phyloP scores from a whole-genome alignment of 2,329 filamentous ascomycete genomes.

The Thielaviopsis euricoi region DNA sequence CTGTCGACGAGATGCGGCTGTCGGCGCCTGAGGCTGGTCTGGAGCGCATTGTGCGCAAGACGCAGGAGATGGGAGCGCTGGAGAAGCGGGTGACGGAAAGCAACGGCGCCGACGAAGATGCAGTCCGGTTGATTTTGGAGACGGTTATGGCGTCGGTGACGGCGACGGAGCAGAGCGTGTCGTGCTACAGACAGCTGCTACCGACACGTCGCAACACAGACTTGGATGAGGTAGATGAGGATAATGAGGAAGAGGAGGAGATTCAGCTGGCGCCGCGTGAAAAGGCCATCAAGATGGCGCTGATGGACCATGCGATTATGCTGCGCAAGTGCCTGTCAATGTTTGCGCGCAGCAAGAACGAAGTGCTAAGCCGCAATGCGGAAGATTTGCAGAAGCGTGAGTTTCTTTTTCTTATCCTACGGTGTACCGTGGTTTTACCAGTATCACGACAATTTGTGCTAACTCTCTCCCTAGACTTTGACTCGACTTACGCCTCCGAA shows the following conservation, averaged over 20 bases:
- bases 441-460: conserved; percentile 10
- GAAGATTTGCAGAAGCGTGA: conserved; percentile 49
- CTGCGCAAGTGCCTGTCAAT: conserved; percentile 65
- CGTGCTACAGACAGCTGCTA: conserved; percentile 59
- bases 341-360: conserved; percentile 48
- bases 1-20: conserved; percentile 47
- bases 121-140: conserved; percentile 53
- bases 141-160: conserved; percentile 65
- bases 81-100: conserved; percentile 60
- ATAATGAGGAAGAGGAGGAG: conserved; percentile 24
- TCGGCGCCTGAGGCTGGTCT: conserved; percentile 72
- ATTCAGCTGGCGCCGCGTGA: conserved; percentile 44
- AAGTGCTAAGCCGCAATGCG: conserved; percentile 35
- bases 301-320: conserved; percentile 78
- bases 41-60: conserved; percentile 81
- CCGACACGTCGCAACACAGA: conserved; percentile 31
- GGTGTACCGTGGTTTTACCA: background rate
- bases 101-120: conserved; percentile 40
- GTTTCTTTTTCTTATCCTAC: conserved; percentile 19
- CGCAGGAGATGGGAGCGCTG: conserved; percentile 61
- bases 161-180: conserved; percentile 58
- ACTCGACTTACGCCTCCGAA: conserved; percentile 47
- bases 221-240: conserved; percentile 23
- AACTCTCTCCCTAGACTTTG: conserved; percentile 32
- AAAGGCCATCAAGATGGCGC: conserved; percentile 64